Conservation (phyloP, 345 rosid species). For the Rhizophora mangle region DNA sequence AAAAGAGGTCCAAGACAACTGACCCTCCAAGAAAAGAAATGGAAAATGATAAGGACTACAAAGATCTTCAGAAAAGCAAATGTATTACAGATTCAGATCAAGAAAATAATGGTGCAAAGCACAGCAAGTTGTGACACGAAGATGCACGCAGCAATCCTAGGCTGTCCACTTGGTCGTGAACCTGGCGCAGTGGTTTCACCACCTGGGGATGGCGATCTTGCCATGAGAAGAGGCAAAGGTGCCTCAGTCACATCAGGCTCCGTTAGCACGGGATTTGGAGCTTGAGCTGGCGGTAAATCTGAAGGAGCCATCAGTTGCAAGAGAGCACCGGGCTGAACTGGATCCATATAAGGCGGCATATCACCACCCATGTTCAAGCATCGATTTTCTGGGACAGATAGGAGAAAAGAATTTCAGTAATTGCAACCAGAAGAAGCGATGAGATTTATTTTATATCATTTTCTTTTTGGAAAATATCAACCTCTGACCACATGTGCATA, state of each 20-base stretch:
- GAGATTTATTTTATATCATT: not conserved
- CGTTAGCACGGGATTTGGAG: slow-evolving; percentile 57
- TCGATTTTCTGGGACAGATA: slow-evolving; percentile 46
- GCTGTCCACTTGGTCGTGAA: slow-evolving; percentile 48
- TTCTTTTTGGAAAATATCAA: not conserved
- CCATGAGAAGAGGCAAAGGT: slow-evolving; percentile 47
- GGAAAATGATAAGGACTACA: not conserved
- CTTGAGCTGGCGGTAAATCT: slow-evolving; percentile 54
- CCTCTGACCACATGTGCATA: not conserved
- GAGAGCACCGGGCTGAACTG: slow-evolving; percentile 52
- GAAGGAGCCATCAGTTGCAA: slow-evolving; percentile 1
- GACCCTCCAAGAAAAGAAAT: slow-evolving; percentile 11
- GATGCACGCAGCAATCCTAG: slow-evolving; percentile 31
- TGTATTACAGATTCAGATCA: slow-evolving; percentile 30
- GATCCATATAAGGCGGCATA: slow-evolving; percentile 48
- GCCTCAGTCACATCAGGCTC: slow-evolving; percentile 58
- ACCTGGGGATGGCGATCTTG: slow-evolving; percentile 18
- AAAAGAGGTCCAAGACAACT: slow-evolving; percentile 20
- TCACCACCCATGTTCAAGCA: slow-evolving; percentile 36
- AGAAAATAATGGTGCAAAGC: slow-evolving; percentile 34
- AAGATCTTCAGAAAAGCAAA: slow-evolving; percentile 6
- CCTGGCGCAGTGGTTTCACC: slow-evolving; percentile 25
- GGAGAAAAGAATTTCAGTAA: not conserved
- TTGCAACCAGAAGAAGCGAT: not conserved
- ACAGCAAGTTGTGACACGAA: slow-evolving; percentile 37